Percentiles rank a stretch among this genome's conserved stretches.
phyloP scores from a whole-genome alignment of 2,329 filamentous ascomycete species.

The Colletotrichum navitas region DNA sequence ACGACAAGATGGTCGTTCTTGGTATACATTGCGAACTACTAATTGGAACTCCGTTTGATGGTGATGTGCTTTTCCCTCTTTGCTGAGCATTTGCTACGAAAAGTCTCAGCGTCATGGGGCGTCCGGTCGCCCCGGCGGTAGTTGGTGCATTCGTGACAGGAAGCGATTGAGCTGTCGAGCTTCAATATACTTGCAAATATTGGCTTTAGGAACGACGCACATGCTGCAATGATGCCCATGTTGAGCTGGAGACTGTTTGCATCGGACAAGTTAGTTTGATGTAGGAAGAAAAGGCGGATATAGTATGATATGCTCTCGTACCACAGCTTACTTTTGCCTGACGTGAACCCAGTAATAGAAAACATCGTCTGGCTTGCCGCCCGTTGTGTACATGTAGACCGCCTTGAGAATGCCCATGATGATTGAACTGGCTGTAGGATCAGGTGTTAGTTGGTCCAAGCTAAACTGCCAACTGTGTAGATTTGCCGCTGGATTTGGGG shows the following conservation, averaged over 20 bases:
- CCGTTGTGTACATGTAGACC: conserved; percentile 51
- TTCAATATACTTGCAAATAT: conserved; percentile 49
- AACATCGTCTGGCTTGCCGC: conserved; percentile 48
- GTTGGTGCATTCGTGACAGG: conserved; percentile 22
- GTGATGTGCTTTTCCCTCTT: not conserved
- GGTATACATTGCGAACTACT: conserved; percentile 16
- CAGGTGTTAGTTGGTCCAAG: not conserved
- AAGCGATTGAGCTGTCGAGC: conserved; percentile 41
- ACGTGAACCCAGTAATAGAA: conserved; percentile 49
- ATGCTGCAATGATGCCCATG: conserved; percentile 55
- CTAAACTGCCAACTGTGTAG: not conserved
- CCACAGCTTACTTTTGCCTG: conserved; percentile 50
- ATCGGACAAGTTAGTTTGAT: not conserved
- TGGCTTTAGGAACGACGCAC: conserved; percentile 55
- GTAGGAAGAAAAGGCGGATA: not conserved
- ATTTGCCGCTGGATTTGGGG: conserved; percentile 42
- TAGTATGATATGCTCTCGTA: not conserved
- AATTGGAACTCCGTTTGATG: not conserved
- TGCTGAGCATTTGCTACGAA: conserved; percentile 5
- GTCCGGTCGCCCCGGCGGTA: conserved; percentile 30
- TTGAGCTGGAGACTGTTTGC: conserved; percentile 54
- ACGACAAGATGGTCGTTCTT: not conserved
- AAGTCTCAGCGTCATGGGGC: not conserved
- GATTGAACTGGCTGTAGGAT: conserved; percentile 49
- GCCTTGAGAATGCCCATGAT: conserved; percentile 56